Conservation (phyloP, 2,329 filamentous ascomycete species). For the Canariomyces notabilis region DNA sequence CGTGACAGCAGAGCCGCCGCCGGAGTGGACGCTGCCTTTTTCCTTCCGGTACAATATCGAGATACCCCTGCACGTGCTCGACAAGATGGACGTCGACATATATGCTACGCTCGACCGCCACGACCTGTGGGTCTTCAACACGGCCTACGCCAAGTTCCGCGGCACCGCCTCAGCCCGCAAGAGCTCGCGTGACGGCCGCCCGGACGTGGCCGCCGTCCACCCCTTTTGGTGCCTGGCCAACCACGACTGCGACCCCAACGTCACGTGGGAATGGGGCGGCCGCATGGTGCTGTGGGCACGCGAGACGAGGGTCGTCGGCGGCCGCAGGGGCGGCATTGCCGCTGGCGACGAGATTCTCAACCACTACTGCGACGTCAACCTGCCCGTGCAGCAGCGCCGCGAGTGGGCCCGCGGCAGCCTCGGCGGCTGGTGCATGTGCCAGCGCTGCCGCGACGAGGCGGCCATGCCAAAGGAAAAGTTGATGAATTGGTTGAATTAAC, state of each 20-base stretch:
- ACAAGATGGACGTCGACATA: constrained; percentile 80
- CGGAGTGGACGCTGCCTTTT: constrained; percentile 67
- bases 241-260: constrained; percentile 92
- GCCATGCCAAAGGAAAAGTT: constrained; percentile 28
- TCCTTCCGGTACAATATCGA: constrained; percentile 72
- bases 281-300: constrained; percentile 66
- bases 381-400: constrained; percentile 73
- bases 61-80: constrained; percentile 68
- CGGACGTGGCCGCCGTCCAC: constrained; percentile 89
- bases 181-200: constrained; percentile 69
- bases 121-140: constrained; percentile 84
- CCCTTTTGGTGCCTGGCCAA: constrained; percentile 96
- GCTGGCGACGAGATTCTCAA: constrained; percentile 82
- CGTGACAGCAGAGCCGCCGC: constrained; percentile 51
- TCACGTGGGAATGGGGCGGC: constrained; percentile 88
- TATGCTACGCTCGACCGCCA: constrained; percentile 55
- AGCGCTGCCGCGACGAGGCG: constrained; percentile 68
- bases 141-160: constrained; percentile 85
- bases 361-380: constrained; percentile 85
- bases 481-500: background rate
- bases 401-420: constrained; percentile 87
- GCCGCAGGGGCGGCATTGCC: constrained; percentile 56
- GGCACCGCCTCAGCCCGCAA: constrained; percentile 86
- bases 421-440: constrained; percentile 84
- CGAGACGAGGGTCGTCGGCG: constrained; percentile 50